Conservation (phyloP, 345 rosid genomes). For the Balakata baccata region DNA sequence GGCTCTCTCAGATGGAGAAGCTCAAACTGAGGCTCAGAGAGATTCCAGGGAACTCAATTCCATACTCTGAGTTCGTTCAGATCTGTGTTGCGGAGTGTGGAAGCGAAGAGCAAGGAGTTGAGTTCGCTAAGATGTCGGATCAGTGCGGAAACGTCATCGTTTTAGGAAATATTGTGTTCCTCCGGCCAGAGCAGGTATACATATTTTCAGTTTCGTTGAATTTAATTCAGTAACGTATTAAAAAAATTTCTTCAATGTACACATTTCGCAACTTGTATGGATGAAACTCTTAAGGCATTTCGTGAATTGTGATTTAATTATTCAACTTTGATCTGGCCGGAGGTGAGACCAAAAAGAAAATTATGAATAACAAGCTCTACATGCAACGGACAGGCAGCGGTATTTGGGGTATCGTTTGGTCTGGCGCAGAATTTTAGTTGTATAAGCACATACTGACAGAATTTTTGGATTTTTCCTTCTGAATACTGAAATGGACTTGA, state of each 20-base stretch:
- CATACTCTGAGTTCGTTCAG: constrained; percentile 43
- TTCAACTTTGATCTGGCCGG: too few species aligned
- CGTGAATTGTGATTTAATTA: too few species aligned
- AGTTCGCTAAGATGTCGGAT: constrained; percentile 59
- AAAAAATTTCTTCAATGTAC: too few species aligned
- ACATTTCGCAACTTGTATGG: too few species aligned
- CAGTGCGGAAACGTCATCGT: constrained; percentile 71
- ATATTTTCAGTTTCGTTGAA: too few species aligned
- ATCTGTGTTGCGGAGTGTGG: constrained; percentile 56
- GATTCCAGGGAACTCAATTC: constrained; percentile 46
- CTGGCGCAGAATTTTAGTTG: neutral
- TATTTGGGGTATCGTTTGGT: neutral
- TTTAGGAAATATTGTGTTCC: constrained; percentile 58
- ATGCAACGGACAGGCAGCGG: neutral
- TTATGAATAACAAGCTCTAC: too few species aligned
- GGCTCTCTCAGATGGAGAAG: constrained; percentile 52
- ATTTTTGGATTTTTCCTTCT: neutral
- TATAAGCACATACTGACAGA: too few species aligned
- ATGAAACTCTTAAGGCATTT: too few species aligned
- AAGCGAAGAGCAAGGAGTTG: constrained; percentile 44
- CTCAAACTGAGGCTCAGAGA: constrained; percentile 52
- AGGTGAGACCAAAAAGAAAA: too few species aligned
- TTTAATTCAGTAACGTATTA: too few species aligned
- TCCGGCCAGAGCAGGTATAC: constrained; percentile 74
- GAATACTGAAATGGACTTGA: neutral